Base-by-base conservation (phyloP, 805 yeast species). In the Wickerhamiella dianesei region DNA sequence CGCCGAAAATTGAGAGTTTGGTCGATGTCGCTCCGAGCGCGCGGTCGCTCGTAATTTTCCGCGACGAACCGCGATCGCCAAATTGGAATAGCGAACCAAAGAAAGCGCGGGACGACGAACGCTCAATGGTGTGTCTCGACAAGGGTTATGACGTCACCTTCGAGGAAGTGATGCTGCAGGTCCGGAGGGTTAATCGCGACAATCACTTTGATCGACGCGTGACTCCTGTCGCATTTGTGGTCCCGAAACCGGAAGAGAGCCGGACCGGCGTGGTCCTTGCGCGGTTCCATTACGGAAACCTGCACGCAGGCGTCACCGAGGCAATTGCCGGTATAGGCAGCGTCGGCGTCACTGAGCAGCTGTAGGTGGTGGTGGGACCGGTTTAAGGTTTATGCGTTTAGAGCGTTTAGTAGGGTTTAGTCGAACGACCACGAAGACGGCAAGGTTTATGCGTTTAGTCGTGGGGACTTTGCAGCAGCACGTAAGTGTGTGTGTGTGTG, bases 81-180 rank as follows among this genome's bases (percentile, higher is more conserved):
- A n/a, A n/a, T n/a, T n/a, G n/a, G n/a, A n/a, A n/a, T n/a, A n/a
- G n/a, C n/a, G n/a, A n/a, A n/a, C n/a, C n/a, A n/a, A n/a, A n/a
- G n/a, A n/a, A n/a, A n/a, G n/a, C n/a, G n/a, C n/a, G n/a, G n/a
- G n/a, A n/a, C n/a, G n/a, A n/a, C n/a, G n/a, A n/a, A n/a, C n/a
- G n/a, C n/a, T n/a, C n/a, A n/a, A n/a, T n/a, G n/a, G n/a, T n/a
- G n/a, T n/a, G n/a, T 25, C 32, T 25, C 25, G 19, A 14, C 8
- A 21, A 21, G 4, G 41, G 25, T 6, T 14, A 17, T 19, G 25
- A 18, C n/a, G 20, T 14, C 41, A 39, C 20, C 17, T 19, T 39
- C 25, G 41, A 39, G 41, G 25, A 39, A 22, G 12, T 5, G 25
- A 39, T 39, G 41, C 41, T 39, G 41, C 20, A 39, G 25, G 8